A percentile compares a stretch with the other conserved stretches of the same genome.
Conservation (phyloP, 495 filamentous ascomycete genomes). For the Elasticomyces elasticus region DNA sequence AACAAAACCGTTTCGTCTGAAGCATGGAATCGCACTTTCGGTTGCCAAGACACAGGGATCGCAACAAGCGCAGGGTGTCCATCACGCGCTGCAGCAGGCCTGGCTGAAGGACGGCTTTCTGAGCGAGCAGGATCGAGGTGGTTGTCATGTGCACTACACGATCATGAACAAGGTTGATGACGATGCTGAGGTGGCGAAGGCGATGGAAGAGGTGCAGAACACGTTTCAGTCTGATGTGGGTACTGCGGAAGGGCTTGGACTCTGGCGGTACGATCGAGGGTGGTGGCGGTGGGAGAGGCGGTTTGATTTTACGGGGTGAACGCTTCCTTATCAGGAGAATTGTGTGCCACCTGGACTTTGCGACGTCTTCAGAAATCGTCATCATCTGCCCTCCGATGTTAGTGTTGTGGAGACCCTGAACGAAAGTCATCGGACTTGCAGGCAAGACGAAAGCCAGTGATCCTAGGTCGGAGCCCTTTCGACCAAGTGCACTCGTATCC, state of each 20-base stretch:
- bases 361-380: too few relatives aligned
- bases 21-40: constrained; percentile 22
- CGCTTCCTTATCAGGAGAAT: too few relatives aligned
- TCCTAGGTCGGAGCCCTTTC: too few relatives aligned
- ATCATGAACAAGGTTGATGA: constrained; percentile 29
- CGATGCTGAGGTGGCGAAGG: constrained; percentile 10
- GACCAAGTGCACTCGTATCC: too few relatives aligned
- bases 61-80: constrained; percentile 6
- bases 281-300: constrained; percentile 21
- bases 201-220: constrained; percentile 19
- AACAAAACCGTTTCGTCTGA: constrained; percentile 12
- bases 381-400: too few relatives aligned
- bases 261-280: constrained; percentile 26
- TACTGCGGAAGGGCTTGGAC: constrained; percentile 19
- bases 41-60: constrained; percentile 1
- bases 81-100: constrained; percentile 13
- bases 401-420: too few relatives aligned
- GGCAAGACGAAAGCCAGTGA: too few relatives aligned
- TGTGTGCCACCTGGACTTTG: too few relatives aligned
- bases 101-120: constrained; percentile 22
- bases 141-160: constrained; percentile 25
- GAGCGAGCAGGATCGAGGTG: constrained; percentile 28
- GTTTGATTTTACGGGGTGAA: constrained; percentile 6
- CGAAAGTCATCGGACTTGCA: too few relatives aligned
- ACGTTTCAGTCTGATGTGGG: constrained; percentile 17